phyloP scores from a whole-genome alignment of 306 rosid species.

The Vachellia collinsii region DNA sequence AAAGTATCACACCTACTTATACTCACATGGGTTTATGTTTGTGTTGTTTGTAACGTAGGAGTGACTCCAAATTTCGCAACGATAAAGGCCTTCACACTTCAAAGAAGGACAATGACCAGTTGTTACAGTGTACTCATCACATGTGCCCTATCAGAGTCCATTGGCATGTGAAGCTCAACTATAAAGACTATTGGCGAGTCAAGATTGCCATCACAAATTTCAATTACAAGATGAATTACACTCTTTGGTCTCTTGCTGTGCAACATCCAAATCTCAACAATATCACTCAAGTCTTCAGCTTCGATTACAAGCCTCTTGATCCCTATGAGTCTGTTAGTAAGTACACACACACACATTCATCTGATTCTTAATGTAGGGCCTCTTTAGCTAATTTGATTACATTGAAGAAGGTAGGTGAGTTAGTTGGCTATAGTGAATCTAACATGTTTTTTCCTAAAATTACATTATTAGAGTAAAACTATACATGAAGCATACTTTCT shows the following conservation, averaged over 20 bases:
- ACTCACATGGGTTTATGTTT: neutral
- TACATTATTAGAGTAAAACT: too few species aligned
- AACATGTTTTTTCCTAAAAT: too few species aligned
- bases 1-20: too few species aligned
- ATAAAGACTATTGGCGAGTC: slow-evolving; percentile 89
- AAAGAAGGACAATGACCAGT: slow-evolving; percentile 61
- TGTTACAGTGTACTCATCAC: slow-evolving; percentile 90
- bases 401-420: too few species aligned
- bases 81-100: slow-evolving; percentile 64
- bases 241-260: slow-evolving; percentile 82
- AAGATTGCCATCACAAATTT: slow-evolving; percentile 83
- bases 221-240: slow-evolving; percentile 74
- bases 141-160: slow-evolving; percentile 95
- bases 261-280: slow-evolving; percentile 96
- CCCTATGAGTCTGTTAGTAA: slow-evolving; percentile 81
- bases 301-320: slow-evolving; percentile 80
- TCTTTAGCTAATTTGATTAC: too few species aligned
- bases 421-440: too few species aligned
- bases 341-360: slow-evolving; percentile 21
- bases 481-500: too few species aligned
- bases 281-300: slow-evolving; percentile 90
- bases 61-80: slow-evolving; percentile 57
- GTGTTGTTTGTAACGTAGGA: slow-evolving; percentile 45
- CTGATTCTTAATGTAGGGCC: neutral
- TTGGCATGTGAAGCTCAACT: slow-evolving; percentile 88